These are phyloP conservation scores for Eremothecium cymbalariae DNA, from an alignment of 1,139 yeast genomes.

Conservation along the genomic window DNA sequence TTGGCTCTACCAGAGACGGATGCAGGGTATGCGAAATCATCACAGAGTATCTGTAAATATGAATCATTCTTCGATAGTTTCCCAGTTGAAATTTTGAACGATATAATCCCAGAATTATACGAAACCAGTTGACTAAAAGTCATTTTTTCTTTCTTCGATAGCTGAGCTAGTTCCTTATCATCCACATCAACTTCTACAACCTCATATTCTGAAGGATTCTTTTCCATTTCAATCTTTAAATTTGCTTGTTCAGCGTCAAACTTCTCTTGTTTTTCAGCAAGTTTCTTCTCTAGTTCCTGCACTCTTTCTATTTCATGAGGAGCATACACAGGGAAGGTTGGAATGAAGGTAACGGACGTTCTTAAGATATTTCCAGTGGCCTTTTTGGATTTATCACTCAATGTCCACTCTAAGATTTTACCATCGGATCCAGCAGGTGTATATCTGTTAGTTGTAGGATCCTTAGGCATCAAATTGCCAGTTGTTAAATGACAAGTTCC, in stretches of 20 bases:
- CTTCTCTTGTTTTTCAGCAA: conserved; percentile 33
- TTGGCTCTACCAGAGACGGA: conserved; percentile 42
- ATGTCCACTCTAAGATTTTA: conserved; percentile 30
- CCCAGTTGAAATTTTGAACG: conserved; percentile 46
- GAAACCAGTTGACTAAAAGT: conserved; percentile 46
- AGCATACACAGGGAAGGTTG: conserved; percentile 55
- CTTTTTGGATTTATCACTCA: conserved; percentile 35
- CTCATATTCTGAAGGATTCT: conserved; percentile 54
- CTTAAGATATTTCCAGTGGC: conserved; percentile 41
- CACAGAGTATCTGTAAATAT: conserved; percentile 52
- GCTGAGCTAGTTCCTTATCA: conserved; percentile 32
- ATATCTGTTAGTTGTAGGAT: conserved; percentile 38
- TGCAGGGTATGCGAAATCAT: conserved; percentile 55
- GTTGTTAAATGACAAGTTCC: conserved; percentile 51
- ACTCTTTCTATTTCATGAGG: conserved; percentile 45
- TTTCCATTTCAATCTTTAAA: conserved; percentile 43
- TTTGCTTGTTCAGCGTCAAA: conserved; percentile 38
- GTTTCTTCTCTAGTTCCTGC: conserved; percentile 35
- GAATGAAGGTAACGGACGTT: conserved; percentile 57
- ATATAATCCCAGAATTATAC: conserved; percentile 55
- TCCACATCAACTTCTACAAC: conserved; percentile 49
- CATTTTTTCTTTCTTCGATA: conserved; percentile 34
- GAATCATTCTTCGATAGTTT: conserved; percentile 41
- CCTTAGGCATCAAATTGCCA: conserved; percentile 43
- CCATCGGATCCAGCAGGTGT: conserved; percentile 34